Percentiles rank a stretch among this genome's conserved stretches.
Conservation (phyloP, 371 early-diverging fungal species). For the Capniomyces stellatus region DNA sequence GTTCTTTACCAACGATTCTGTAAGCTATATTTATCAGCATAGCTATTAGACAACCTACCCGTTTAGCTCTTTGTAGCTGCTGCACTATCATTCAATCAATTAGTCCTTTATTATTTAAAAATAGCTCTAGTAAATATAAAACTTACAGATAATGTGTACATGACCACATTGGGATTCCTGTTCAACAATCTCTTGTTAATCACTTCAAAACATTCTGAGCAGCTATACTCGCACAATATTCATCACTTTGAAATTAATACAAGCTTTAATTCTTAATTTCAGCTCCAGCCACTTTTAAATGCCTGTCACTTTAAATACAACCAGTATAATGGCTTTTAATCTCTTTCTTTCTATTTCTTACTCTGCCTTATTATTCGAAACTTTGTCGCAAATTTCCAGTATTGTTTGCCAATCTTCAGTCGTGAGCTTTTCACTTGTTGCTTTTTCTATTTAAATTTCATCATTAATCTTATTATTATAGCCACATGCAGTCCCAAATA, state of each 20-base stretch:
- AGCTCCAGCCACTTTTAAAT: neutral
- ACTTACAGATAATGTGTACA: slow-evolving; percentile 52
- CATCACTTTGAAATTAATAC: too few species aligned
- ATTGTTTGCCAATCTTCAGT: slow-evolving; percentile 86
- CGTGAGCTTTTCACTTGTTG: slow-evolving; percentile 79
- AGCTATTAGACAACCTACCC: too few species aligned
- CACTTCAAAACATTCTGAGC: slow-evolving; percentile 49
- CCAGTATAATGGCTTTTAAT: neutral
- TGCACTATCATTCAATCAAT: too few species aligned
- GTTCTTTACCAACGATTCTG: slow-evolving; percentile 80
- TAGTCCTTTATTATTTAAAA: too few species aligned
- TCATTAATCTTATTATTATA: too few species aligned
- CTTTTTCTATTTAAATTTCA: slow-evolving; percentile 50
- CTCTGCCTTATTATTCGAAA: slow-evolving; percentile 27
- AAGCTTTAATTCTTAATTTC: neutral
- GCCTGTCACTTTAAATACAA: neutral
- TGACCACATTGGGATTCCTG: slow-evolving; percentile 70
- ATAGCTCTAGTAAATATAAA: too few species aligned
- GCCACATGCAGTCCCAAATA: too few species aligned
- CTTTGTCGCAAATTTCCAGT: slow-evolving; percentile 72
- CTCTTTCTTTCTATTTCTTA: slow-evolving; percentile 6
- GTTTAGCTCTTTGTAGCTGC: too few species aligned
- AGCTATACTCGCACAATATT: slow-evolving; percentile 26
- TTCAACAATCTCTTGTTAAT: slow-evolving; percentile 53
- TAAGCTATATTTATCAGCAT: slow-evolving; percentile 30